Percentiles rank a stretch among this genome's conserved stretches.
Conservation (phyloP, 1,139 yeast species). For the Saccharomyces pastorianus region DNA sequence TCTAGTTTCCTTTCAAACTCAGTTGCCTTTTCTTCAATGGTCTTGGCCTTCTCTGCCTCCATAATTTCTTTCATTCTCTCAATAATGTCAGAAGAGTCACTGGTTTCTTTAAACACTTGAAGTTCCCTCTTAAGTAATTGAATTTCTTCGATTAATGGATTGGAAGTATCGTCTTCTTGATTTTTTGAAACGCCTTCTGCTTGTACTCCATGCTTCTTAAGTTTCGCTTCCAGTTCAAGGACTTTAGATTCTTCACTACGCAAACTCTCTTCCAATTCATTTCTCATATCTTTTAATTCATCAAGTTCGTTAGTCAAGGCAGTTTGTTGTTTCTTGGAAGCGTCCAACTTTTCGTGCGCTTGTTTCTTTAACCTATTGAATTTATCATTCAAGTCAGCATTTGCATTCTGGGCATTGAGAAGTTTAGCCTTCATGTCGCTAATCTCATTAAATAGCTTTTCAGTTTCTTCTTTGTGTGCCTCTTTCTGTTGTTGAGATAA, state of each 20-base stretch:
- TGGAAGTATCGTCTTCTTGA: slow-evolving; percentile 9
- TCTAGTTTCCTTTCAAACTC: slow-evolving; percentile 12
- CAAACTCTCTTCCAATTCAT: slow-evolving; percentile 10
- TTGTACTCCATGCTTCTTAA: slow-evolving; percentile 4
- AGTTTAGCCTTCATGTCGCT: slow-evolving; percentile 19
- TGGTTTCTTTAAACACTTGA: slow-evolving; percentile 8
- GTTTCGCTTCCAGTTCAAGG: slow-evolving; percentile 2
- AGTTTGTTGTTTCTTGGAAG: slow-evolving; percentile 26
- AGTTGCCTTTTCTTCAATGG: slow-evolving; percentile 13
- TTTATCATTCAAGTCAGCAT: slow-evolving; percentile 25
- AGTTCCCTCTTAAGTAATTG: slow-evolving; percentile 13
- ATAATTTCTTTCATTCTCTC: slow-evolving; percentile 14
- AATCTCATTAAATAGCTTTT: slow-evolving; percentile 32
- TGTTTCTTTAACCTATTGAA: slow-evolving; percentile 24
- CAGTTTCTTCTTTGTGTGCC: slow-evolving; percentile 41
- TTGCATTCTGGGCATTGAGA: slow-evolving; percentile 19
- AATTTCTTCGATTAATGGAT: slow-evolving; percentile 11
- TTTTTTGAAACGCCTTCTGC: slow-evolving; percentile 9
- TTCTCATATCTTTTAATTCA: slow-evolving; percentile 11
- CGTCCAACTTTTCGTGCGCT: slow-evolving; percentile 33
- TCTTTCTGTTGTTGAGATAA: slow-evolving; percentile 42
- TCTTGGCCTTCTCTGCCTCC: slow-evolving; percentile 19
- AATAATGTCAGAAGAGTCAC: slow-evolving; percentile 4
- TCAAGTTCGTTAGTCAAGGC: slow-evolving; percentile 7
- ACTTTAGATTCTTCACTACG: slow-evolving; percentile 1